A percentile compares a stretch with the other conserved stretches of the same genome.
These are phyloP conservation scores for Dendrobium officinale DNA, from an alignment of 106 monocot species.

Conservation along the genomic window DNA sequence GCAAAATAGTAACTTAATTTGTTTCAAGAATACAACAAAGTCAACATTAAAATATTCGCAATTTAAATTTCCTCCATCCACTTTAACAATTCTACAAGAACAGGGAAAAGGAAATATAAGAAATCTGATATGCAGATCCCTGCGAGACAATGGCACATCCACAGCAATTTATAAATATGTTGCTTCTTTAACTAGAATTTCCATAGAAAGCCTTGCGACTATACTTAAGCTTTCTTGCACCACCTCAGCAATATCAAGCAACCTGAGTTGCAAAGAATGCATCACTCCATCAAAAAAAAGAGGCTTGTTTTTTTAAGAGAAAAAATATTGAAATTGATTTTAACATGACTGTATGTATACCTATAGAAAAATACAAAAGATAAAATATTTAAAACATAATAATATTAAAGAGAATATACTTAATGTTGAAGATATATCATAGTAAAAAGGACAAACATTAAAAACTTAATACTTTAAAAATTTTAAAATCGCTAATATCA, in stretches of 20 bases:
- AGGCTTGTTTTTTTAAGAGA: no score
- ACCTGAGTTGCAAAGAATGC: neutral
- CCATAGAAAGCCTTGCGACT: neutral
- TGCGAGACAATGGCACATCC: neutral
- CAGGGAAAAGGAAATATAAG: neutral
- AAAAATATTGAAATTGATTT: neutral
- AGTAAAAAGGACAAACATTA: no score
- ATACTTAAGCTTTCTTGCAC: neutral
- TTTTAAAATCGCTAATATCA: no score
- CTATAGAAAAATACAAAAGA: neutral
- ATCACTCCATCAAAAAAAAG: no score
- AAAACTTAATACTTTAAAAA: no score
- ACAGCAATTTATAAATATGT: neutral
- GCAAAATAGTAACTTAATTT: neutral
- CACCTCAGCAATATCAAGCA: neutral
- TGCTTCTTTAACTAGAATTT: neutral
- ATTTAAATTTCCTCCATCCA: neutral
- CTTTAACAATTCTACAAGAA: neutral
- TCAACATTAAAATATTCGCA: conserved; percentile 1
- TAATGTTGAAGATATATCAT: neutral
- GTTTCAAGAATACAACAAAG: neutral
- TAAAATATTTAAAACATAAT: neutral
- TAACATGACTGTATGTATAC: neutral
- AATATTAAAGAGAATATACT: neutral
- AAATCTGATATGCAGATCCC: conserved; percentile 5